Evolutionary conservation across 495 filamentous ascomycete genomes (phyloP).

Genomic region (Xylaria nigripes): DNA sequence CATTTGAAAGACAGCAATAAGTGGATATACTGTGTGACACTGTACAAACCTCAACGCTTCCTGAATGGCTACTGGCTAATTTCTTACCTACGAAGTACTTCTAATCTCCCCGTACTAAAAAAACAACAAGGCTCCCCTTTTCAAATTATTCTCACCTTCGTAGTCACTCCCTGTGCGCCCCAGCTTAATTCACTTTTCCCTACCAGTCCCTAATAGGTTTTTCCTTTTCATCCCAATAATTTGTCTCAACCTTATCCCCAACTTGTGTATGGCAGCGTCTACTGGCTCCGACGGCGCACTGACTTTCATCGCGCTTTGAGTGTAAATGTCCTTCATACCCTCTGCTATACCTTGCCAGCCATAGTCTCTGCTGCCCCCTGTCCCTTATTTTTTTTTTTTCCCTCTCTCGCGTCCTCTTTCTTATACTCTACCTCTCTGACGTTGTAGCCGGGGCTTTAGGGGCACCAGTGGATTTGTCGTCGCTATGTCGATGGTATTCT

Average conservation of each 20-base stretch:
- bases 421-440: neutral
- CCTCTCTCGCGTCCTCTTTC: slow-evolving; percentile 6
- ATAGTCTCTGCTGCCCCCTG: slow-evolving; percentile 3
- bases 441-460: neutral
- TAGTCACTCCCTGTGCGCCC: slow-evolving; percentile 22
- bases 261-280: slow-evolving; percentile 11
- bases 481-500: slow-evolving; percentile 37
- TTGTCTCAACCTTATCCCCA: slow-evolving; percentile 3
- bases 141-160: slow-evolving; percentile 29
- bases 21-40: neutral
- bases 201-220: slow-evolving; percentile 21
- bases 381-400: slow-evolving; percentile 8
- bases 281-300: slow-evolving; percentile 21
- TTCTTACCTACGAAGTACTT: slow-evolving; percentile 19
- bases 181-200: slow-evolving; percentile 21
- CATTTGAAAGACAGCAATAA: too few relatives aligned
- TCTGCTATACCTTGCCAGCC: slow-evolving; percentile 5
- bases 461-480: slow-evolving; percentile 15
- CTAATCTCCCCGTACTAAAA: slow-evolving; percentile 26
- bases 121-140: slow-evolving; percentile 34
- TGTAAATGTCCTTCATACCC: neutral
- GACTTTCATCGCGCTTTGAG: slow-evolving; percentile 19
- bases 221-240: slow-evolving; percentile 16
- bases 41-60: neutral
- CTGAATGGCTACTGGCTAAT: slow-evolving; percentile 24